Conservation (phyloP, 2,329 filamentous ascomycete genomes). For the Aspergillus costaricaensis region DNA sequence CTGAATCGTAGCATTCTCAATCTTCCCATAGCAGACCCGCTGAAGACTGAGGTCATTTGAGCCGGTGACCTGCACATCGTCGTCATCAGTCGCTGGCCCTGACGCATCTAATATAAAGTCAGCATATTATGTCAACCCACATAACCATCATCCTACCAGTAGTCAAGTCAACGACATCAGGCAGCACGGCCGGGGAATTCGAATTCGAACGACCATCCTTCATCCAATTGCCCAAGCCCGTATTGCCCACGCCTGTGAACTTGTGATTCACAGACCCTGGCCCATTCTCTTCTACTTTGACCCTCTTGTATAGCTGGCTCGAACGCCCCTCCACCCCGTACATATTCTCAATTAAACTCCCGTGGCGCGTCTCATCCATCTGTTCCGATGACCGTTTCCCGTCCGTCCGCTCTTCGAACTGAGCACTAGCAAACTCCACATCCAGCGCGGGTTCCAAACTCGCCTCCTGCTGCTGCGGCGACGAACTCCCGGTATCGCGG, state of each 20-base stretch:
- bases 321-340: conserved; percentile 72
- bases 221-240: conserved; percentile 66
- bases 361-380: conserved; percentile 32
- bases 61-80: conserved; percentile 47
- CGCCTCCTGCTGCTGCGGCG: conserved; percentile 12
- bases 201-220: conserved; percentile 57
- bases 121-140: conserved; percentile 15
- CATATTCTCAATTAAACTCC: conserved; percentile 67
- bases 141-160: conserved; percentile 27
- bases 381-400: conserved; percentile 34
- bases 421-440: conserved; percentile 32
- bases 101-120: conserved; percentile 24
- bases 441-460: conserved; percentile 24
- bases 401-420: conserved; percentile 26
- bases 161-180: conserved; percentile 49
- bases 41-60: conserved; percentile 64
- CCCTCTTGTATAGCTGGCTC: conserved; percentile 63
- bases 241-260: conserved; percentile 54
- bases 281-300: conserved; percentile 55
- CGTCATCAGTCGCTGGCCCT: conserved; percentile 33
- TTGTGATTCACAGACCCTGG: conserved; percentile 39
- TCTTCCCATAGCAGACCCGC: conserved; percentile 78
- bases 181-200: conserved; percentile 53
- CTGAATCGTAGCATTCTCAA: conserved; percentile 68
- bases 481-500: conserved; percentile 12